phyloP scores from a whole-genome alignment of 495 filamentous ascomycete genomes.

The Ramalina intermedia region DNA sequence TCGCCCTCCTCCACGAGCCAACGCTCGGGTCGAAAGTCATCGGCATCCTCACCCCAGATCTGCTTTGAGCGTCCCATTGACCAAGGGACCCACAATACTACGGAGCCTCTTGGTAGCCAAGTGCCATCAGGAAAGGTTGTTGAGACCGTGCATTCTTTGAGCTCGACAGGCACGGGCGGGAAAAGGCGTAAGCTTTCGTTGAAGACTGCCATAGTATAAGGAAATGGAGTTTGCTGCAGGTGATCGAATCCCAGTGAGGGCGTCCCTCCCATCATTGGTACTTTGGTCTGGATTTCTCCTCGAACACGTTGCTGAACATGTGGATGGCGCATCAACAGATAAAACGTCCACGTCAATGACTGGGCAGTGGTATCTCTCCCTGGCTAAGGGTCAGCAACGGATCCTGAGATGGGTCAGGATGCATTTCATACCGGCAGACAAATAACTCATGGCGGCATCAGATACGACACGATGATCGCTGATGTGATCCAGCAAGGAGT shows the following conservation, averaged over 20 bases:
- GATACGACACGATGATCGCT: conserved; percentile 32
- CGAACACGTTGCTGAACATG: conserved; percentile 23
- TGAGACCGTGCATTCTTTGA: conserved; percentile 36
- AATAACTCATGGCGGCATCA: conserved; percentile 46
- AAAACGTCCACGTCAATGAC: conserved; percentile 45
- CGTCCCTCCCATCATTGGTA: background rate
- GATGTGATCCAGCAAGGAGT: conserved; percentile 40
- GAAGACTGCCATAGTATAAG: conserved; percentile 42
- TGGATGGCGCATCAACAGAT: conserved; percentile 37
- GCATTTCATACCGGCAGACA: conserved; percentile 30
- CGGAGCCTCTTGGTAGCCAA: conserved; percentile 31
- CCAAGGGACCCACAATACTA: conserved; percentile 45
- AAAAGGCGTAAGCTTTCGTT: conserved; percentile 41
- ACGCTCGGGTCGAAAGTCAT: conserved; percentile 35
- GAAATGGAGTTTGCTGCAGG: conserved; percentile 29
- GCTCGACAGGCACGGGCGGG: conserved; percentile 47
- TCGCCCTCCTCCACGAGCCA: conserved; percentile 23
- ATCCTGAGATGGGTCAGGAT: background rate
- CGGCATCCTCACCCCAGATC: conserved; percentile 42
- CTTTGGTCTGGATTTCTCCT: conserved; percentile 22
- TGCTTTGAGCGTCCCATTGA: conserved; percentile 41
- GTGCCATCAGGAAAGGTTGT: conserved; percentile 44
- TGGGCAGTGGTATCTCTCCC: conserved; percentile 47
- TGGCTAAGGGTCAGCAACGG: conserved; percentile 9
- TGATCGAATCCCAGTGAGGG: conserved; percentile 15